Conservation (phyloP, 768 basidiomycete genomes). For the Podaxis sp. region DNA sequence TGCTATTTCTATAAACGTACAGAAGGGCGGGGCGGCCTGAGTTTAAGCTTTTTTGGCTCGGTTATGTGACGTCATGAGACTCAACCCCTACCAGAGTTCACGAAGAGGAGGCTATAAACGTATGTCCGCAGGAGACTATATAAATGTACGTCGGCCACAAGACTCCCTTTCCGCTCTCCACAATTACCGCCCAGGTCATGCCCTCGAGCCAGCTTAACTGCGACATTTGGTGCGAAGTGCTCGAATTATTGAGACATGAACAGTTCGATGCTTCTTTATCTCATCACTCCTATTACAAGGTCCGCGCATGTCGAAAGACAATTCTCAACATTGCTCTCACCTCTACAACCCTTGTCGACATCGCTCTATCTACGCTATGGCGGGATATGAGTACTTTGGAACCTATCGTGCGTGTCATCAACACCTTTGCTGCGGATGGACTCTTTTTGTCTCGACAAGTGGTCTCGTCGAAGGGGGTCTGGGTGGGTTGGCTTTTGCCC, state of each 20-base stretch:
- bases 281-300: not conserved
- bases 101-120: too few species aligned
- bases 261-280: too few species aligned
- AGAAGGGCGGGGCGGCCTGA: too few species aligned
- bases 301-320: not conserved
- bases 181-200: not conserved
- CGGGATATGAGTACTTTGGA: not conserved
- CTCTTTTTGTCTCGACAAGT: not conserved
- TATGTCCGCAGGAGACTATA: not conserved
- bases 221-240: not conserved
- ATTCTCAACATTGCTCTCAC: not conserved
- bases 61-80: too few species aligned
- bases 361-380: not conserved
- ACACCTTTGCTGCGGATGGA: not conserved
- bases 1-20: not conserved
- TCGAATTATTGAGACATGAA: not conserved
- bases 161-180: not conserved
- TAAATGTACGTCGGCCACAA: not conserved
- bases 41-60: too few species aligned
- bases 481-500: not conserved
- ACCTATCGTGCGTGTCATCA: not conserved
- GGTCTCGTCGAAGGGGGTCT: not conserved
- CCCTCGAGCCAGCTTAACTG: not conserved
- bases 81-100: too few species aligned
- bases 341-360: not conserved